Percentiles rank a stretch among this genome's conserved stretches.
These are phyloP conservation scores for Alopecurus myosuroides DNA, from an alignment of 176 grass and related monocot species.

Conservation along the genomic window DNA sequence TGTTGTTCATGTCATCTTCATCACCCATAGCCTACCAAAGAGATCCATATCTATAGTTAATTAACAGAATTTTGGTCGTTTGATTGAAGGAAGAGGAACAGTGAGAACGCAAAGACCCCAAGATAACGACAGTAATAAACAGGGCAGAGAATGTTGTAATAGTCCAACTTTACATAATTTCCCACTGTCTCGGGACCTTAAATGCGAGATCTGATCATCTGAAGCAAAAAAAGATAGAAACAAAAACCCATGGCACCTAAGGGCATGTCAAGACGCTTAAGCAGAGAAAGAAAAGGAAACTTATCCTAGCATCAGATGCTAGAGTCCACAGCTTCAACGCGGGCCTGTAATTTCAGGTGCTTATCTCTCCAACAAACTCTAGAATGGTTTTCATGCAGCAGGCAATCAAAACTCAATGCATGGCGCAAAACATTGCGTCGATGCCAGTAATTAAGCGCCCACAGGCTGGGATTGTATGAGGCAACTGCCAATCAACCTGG, in stretches of 20 bases:
- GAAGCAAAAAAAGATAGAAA: background rate
- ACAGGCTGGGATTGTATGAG: no score
- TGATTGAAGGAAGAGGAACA: background rate
- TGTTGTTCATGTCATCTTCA: conserved; percentile 35
- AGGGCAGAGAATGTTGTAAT: background rate
- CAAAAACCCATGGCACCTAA: background rate
- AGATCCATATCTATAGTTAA: background rate
- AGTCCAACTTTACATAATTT: background rate
- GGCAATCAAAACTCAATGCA: no score
- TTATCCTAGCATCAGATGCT: no score
- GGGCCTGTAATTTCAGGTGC: no score
- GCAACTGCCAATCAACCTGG: no score
- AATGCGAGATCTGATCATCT: background rate
- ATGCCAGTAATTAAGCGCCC: no score
- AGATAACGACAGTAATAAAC: background rate
- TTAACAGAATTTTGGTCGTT: background rate
- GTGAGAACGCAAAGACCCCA: background rate
- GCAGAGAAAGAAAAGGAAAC: no score
- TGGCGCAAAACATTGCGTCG: no score
- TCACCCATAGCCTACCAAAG: conserved; percentile 33
- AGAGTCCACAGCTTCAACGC: no score
- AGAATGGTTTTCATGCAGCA: no score
- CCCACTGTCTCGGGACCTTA: background rate
- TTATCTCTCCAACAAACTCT: no score
- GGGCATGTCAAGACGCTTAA: no score